These are phyloP conservation scores for Coemansia sp. DNA, from an alignment of 371 early-diverging fungal genomes.

Conservation along the genomic window DNA sequence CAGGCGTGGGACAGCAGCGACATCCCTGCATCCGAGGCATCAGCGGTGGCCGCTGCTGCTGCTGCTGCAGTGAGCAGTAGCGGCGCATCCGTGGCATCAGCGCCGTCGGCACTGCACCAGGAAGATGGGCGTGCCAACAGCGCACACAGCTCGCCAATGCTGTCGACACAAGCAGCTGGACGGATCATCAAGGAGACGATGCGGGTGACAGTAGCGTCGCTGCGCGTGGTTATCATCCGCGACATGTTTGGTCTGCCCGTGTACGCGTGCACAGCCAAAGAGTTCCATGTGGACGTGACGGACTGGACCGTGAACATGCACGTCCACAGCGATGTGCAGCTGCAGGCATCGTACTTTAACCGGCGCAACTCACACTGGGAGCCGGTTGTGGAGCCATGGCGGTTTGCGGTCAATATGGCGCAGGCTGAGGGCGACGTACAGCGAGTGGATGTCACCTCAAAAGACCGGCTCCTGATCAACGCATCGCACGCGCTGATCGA, in stretches of 20 bases:
- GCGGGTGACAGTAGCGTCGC: constrained; percentile 37
- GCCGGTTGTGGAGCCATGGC: constrained; percentile 93
- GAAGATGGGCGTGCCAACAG: not conserved
- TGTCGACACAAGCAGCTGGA: constrained; percentile 8
- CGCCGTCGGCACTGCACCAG: not conserved
- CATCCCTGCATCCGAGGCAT: not conserved
- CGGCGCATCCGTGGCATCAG: constrained; percentile 2
- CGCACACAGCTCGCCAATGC: not conserved
- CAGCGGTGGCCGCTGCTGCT: not conserved
- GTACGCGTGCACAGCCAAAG: constrained; percentile 78
- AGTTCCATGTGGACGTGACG: constrained; percentile 72
- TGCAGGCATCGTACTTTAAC: constrained; percentile 90
- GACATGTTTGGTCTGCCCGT: constrained; percentile 81
- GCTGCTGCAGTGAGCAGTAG: not conserved
- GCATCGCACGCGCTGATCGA: constrained; percentile 86
- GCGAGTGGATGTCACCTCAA: constrained; percentile 66
- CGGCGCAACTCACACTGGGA: constrained; percentile 98
- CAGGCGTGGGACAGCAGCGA: constrained; percentile 2
- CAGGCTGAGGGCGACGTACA: not conserved
- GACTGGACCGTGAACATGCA: constrained; percentile 87
- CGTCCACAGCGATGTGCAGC: constrained; percentile 66
- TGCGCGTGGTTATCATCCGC: constrained; percentile 86
- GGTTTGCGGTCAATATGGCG: constrained; percentile 56
- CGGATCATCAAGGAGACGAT: constrained; percentile 47
- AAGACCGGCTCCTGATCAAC: constrained; percentile 83